Conservation (phyloP, 2,329 filamentous ascomycete genomes). For the Paramyrothecium sp. region DNA sequence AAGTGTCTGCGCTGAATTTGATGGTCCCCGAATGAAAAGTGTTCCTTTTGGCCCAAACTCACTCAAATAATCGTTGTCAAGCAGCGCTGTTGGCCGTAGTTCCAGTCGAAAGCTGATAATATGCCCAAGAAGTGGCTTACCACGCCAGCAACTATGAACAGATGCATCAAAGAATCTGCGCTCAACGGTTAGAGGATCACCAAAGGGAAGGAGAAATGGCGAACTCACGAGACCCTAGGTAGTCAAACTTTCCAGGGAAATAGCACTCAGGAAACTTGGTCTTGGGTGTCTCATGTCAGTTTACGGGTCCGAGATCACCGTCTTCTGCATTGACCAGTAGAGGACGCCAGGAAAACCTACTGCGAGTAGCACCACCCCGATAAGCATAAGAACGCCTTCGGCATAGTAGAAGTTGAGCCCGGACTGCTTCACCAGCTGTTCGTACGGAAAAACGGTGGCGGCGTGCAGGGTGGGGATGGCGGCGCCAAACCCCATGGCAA, state of each 20-base stretch:
- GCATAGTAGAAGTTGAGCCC: constrained; percentile 38
- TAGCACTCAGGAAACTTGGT: constrained; percentile 40
- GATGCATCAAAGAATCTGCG: constrained; percentile 37
- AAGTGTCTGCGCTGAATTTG: too few relatives aligned
- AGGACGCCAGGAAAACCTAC: constrained; percentile 25
- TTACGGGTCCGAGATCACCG: not conserved
- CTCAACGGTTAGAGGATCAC: too few relatives aligned
- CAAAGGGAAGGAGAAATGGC: too few relatives aligned
- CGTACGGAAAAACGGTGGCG: constrained; percentile 31
- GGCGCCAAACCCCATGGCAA: constrained; percentile 35
- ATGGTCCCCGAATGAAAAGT: too few relatives aligned
- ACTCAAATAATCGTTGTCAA: not conserved
- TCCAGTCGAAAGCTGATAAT: constrained; percentile 16
- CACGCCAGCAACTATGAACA: constrained; percentile 38
- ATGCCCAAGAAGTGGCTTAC: constrained; percentile 7
- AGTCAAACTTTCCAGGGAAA: constrained; percentile 41
- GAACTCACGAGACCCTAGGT: constrained; percentile 41
- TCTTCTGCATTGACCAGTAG: not conserved
- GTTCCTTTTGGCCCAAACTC: not conserved
- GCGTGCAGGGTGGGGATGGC: constrained; percentile 38
- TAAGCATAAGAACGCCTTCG: constrained; percentile 34
- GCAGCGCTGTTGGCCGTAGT: constrained; percentile 10
- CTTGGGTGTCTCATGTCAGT: constrained; percentile 17
- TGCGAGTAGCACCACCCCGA: constrained; percentile 34
- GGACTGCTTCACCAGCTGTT: constrained; percentile 35